Evolutionary conservation across 345 rosid species (phyloP).

Genomic region (Citrus inodora): DNA sequence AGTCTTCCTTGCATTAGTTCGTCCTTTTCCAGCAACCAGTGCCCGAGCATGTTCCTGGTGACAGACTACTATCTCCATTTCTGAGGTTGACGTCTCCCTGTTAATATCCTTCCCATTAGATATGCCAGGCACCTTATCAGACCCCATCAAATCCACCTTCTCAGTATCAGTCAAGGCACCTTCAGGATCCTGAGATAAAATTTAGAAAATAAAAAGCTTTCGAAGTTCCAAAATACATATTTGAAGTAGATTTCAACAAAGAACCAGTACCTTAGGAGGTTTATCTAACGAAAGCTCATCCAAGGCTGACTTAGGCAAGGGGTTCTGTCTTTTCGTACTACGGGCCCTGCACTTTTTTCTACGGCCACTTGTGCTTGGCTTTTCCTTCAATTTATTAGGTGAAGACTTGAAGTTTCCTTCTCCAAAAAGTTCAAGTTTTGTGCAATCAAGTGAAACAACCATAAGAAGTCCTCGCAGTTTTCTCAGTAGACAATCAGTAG

Average conservation of each 20-base stretch:
- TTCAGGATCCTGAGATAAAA: conserved; percentile 37
- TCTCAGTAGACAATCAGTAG: conserved; percentile 65
- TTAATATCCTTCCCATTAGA: conserved; percentile 31
- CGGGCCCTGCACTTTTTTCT: conserved; percentile 57
- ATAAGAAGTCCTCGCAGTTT: conserved; percentile 71
- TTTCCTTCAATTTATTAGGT: conserved; percentile 55
- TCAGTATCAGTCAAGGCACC: conserved; percentile 14
- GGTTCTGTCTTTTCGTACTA: conserved; percentile 41
- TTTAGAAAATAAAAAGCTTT: conserved; percentile 2
- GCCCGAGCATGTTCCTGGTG: conserved; percentile 64
- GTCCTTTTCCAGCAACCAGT: conserved; percentile 44
- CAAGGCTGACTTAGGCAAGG: conserved; percentile 25
- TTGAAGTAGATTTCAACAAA: conserved; percentile 6
- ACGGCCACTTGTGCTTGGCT: conserved; percentile 36
- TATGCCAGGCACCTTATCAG: conserved; percentile 31
- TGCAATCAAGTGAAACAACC: conserved; percentile 67
- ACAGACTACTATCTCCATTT: conserved; percentile 42
- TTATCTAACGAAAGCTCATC: conserved; percentile 24
- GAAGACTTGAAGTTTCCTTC: conserved; percentile 45
- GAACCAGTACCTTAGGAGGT: conserved; percentile 47
- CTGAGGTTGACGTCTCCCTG: conserved; percentile 26
- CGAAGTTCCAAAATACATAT: conserved; percentile 1
- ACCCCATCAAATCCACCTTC: conserved; percentile 33
- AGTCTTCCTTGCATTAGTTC: conserved; percentile 49
- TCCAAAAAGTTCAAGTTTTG: conserved; percentile 75